These are phyloP conservation scores for Sarocladium strictum DNA, from an alignment of 2,329 filamentous ascomycete species.

Conservation along the genomic window DNA sequence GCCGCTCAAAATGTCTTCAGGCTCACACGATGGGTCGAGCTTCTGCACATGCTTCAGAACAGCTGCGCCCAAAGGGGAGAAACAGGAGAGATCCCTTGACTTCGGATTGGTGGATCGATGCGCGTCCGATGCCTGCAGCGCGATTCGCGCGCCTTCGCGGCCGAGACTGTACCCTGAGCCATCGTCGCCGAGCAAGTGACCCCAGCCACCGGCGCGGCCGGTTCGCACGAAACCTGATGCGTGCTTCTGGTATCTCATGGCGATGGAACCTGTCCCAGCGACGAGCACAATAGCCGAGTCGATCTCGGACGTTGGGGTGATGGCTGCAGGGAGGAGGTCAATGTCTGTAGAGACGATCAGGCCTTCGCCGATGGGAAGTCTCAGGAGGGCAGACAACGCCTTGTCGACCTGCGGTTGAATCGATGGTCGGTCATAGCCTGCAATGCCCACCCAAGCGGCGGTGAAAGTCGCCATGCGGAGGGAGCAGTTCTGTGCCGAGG, in stretches of 20 bases:
- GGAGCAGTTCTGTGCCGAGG: slow-evolving; percentile 4
- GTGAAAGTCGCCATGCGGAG: slow-evolving; percentile 14
- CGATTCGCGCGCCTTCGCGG: slow-evolving; percentile 25
- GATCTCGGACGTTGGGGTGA: slow-evolving; percentile 13
- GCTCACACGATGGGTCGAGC: slow-evolving; percentile 10
- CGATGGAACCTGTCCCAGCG: slow-evolving; percentile 36
- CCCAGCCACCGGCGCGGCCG: slow-evolving; percentile 36
- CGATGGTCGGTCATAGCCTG: slow-evolving; percentile 31
- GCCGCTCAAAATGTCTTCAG: slow-evolving; percentile 16
- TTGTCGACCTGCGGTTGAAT: slow-evolving; percentile 21
- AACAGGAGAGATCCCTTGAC: not conserved
- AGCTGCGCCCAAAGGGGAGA: slow-evolving; percentile 13
- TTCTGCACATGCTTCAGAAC: slow-evolving; percentile 14
- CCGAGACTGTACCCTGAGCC: slow-evolving; percentile 36
- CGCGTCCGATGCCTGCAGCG: slow-evolving; percentile 25
- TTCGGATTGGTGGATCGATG: slow-evolving; percentile 9
- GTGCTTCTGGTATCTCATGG: slow-evolving; percentile 29
- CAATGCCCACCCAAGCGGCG: slow-evolving; percentile 32
- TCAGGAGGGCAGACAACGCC: slow-evolving; percentile 22
- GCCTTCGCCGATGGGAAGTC: slow-evolving; percentile 13
- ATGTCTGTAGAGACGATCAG: slow-evolving; percentile 33
- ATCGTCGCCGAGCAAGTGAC: slow-evolving; percentile 36
- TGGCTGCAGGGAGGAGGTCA: slow-evolving; percentile 27
- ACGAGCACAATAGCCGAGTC: slow-evolving; percentile 29
- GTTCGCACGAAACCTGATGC: slow-evolving; percentile 17